These are phyloP conservation scores for Penicillium paxilli DNA, from an alignment of 495 filamentous ascomycete species.

Conservation along the genomic window DNA sequence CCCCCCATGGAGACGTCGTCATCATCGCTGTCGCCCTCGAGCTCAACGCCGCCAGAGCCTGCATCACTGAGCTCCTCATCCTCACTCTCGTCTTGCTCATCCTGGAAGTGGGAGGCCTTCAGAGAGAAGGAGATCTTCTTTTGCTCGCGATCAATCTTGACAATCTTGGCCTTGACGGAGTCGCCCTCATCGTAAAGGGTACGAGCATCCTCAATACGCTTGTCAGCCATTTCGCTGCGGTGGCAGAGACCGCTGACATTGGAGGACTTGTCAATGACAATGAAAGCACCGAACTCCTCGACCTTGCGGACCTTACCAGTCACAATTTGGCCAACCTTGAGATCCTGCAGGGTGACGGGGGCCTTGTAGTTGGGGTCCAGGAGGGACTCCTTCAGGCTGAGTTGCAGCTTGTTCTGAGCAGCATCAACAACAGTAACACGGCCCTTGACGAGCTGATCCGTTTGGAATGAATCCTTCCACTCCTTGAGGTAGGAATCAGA, in stretches of 20 bases:
- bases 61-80: conserved; percentile 50
- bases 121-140: conserved; percentile 83
- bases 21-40: conserved; percentile 47
- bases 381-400: conserved; percentile 83
- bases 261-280: conserved; percentile 77
- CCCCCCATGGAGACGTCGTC: conserved; percentile 49
- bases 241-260: conserved; percentile 94
- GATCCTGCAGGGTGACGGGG: conserved; percentile 64
- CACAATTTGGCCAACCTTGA: conserved; percentile 75
- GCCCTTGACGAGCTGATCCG: conserved; percentile 86
- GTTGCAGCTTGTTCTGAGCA: conserved; percentile 67
- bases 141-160: conserved; percentile 72
- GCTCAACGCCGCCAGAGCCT: conserved; percentile 41
- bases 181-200: conserved; percentile 88
- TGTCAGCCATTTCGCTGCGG: conserved; percentile 83
- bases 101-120: conserved; percentile 87
- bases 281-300: conserved; percentile 91
- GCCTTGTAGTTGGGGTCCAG: conserved; percentile 77
- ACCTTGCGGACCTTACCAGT: conserved; percentile 91
- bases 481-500: conserved; percentile 91
- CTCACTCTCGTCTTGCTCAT: conserved; percentile 55
- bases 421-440: conserved; percentile 70
- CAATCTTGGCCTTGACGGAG: conserved; percentile 81
- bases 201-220: conserved; percentile 71
- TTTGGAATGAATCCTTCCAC: conserved; percentile 86